Percentiles rank a stretch among this genome's conserved stretches.
Conservation (phyloP, 2,329 filamentous ascomycete genomes). For the Aspergillus fumigatiaffinis region DNA sequence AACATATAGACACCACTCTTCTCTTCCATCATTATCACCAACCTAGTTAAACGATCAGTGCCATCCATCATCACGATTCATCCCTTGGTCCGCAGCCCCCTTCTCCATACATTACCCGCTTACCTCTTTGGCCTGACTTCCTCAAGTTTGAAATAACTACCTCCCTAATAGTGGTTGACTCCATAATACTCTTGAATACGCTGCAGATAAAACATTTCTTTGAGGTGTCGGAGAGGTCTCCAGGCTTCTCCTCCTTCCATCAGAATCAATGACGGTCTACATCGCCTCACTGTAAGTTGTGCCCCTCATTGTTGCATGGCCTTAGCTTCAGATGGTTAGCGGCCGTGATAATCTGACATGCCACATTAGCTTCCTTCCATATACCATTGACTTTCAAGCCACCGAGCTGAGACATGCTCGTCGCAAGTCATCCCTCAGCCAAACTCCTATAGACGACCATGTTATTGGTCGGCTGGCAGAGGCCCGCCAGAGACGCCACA, state of each 20-base stretch:
- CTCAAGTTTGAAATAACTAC: not conserved
- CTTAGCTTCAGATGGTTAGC: not conserved
- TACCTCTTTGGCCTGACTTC: not conserved
- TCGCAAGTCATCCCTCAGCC: constrained; percentile 21
- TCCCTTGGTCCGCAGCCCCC: not conserved
- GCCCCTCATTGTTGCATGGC: not conserved
- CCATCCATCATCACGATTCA: not conserved
- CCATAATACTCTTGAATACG: not conserved
- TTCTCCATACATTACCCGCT: not conserved
- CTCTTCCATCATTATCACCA: constrained; percentile 4
- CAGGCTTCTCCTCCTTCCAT: not conserved
- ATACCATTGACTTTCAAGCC: constrained; percentile 34
- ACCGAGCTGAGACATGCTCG: constrained; percentile 18
- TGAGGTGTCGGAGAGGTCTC: not conserved
- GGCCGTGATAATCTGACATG: constrained; percentile 3
- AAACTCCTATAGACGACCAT: constrained; percentile 19
- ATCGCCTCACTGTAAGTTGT: constrained; percentile 32
- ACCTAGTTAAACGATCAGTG: not conserved
- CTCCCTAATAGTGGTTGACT: not conserved
- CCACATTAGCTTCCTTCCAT: constrained; percentile 31
- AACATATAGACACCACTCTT: constrained; percentile 7
- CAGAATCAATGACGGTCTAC: constrained; percentile 29
- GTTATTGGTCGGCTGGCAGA: constrained; percentile 24
- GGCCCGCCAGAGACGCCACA: constrained; percentile 12
- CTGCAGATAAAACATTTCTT: not conserved